Evolutionary conservation across 768 basidiomycete genomes (phyloP), one percentile per base, ranked within the genome.

Genomic region (Tulasnella sp.): DNA sequence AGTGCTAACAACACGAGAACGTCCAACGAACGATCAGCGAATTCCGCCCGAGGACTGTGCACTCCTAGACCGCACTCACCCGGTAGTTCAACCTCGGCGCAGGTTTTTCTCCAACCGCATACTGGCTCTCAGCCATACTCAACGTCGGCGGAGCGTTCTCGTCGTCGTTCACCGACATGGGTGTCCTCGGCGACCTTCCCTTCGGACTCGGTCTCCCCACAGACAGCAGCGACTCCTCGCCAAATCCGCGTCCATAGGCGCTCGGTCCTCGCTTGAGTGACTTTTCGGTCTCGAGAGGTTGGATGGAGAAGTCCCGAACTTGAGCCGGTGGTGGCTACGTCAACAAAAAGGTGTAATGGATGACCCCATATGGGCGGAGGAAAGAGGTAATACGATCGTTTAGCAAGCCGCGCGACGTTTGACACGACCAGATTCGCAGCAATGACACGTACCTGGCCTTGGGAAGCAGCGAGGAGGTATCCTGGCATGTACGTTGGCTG

Each of bases 401-500:
- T n/a, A 48, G 31, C 16, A n/a, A 16, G 31, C 74, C 14, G 16
- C 6, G 0, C 31, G 31, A 48, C 27, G n/a, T n/a, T n/a, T n/a
- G n/a, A 48, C 40, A 48, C 40, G 74, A 52, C 52, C 52, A n/a
- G 52, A 24, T 52, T 52, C 7, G 52, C n/a, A 16, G 31, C 8
- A 42, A 12, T 14, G 5, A 76, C 75, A 21, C 75, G n/a, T n/a
- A 76, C 75, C 75, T 76, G 75, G 44, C 75, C 75, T 76, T 76
- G 75, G n/a, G 44, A 48, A n/a, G 75, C 75, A 27, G 75, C 42
- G 31, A 76, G 46, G 8, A 76, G 56, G 31, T 76, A 76, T 58
- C 75, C 75, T 24, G 75, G 46, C 75, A 76, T 76, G 36, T 76
- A 76, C 46, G 44, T 42, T 18, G 75, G 75, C 39, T 76, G 75